Evolutionary conservation across 2,329 filamentous ascomycete species (phyloP), one percentile per base, ranked within the genome.

Genomic region (Colletotrichum theobromicola): DNA sequence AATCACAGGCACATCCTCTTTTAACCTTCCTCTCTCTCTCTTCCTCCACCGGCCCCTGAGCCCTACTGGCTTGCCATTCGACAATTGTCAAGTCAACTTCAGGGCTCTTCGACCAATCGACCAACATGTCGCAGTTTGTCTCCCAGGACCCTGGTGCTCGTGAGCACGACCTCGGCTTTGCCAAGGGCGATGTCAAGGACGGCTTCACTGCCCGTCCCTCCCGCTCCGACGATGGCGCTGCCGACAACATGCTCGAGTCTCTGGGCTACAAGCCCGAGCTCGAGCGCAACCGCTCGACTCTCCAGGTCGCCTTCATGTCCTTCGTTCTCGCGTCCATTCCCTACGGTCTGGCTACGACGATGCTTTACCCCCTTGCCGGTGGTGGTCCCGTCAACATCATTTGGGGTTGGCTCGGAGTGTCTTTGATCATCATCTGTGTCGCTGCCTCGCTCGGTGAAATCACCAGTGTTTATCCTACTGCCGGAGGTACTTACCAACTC

Each of bases 261-360:
- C 87, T 94, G 79, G 92, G 92, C 75, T 94, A 94, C 86, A 91
- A 90, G 82, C 87, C 91, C 69, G 92, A 94, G 83, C 83, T 94
- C 73, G 83, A 87, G 63, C 90, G 92, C 74, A 93, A 89, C 79
- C 89, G 92, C 69, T 93, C 92, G 58, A 94, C 92, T 3, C 86
- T 91, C 77, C 92, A 93, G 82, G 92, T 94, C 67, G 91, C 92
- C 78, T 94, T 94, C 87, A 94, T 94, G 92, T 93, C 92, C 75
- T 95, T 94, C 80, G 93, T 94, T 77, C 89, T 95, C 68, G 93
- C 93, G 62, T 93, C 93, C 4, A 93, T 94, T 75, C 93, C 93
- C 12, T 95, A 94, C 82, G 93, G 93, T 79, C 87, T 95, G 50
- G 89, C 92, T 58, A 95, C 93, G 2, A 94, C 92, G 9, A 82